phyloP scores from a whole-genome alignment of 2,329 filamentous ascomycete genomes.

The Calcarisporium arbuscula region DNA sequence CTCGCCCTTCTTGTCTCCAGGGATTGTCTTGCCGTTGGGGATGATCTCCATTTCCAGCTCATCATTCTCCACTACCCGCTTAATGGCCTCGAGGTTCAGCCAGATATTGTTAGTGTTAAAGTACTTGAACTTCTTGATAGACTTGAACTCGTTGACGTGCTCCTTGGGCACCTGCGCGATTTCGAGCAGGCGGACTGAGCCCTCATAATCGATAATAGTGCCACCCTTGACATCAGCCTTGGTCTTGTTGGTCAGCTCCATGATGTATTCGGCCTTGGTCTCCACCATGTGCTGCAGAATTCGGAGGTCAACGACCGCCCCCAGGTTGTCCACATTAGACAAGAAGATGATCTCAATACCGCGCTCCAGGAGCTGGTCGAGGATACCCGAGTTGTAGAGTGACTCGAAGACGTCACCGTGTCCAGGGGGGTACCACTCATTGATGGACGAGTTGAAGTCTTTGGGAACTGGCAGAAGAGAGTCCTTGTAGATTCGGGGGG shows the following conservation, averaged over 20 bases:
- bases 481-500: conserved; percentile 96
- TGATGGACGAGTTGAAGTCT: conserved; percentile 76
- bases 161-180: conserved; percentile 99
- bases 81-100: conserved; percentile 96
- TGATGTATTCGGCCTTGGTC: conserved; percentile 96
- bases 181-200: conserved; percentile 91
- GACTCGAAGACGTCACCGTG: conserved; percentile 99
- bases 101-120: conserved; percentile 99
- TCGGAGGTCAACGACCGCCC: conserved; percentile 93
- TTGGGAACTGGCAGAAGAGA: conserved; percentile 95
- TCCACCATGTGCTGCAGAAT: conserved; percentile 99
- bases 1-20: conserved; percentile 99
- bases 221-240: conserved; percentile 99
- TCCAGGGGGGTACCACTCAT: conserved; percentile 97
- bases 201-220: conserved; percentile 99
- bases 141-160: conserved; percentile 99
- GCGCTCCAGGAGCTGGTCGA: conserved; percentile 91
- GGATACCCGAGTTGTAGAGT: conserved; percentile 96
- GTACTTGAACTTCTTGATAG: conserved; percentile 99
- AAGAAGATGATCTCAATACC: conserved; percentile 98
- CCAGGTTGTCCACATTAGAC: conserved; percentile 98
- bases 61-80: conserved; percentile 97
- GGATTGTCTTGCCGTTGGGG: conserved; percentile 97
- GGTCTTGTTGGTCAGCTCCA: conserved; percentile 99
- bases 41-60: conserved; percentile 99